phyloP scores from a whole-genome alignment of 2,329 filamentous ascomycete species.

The Didymella pomorum region DNA sequence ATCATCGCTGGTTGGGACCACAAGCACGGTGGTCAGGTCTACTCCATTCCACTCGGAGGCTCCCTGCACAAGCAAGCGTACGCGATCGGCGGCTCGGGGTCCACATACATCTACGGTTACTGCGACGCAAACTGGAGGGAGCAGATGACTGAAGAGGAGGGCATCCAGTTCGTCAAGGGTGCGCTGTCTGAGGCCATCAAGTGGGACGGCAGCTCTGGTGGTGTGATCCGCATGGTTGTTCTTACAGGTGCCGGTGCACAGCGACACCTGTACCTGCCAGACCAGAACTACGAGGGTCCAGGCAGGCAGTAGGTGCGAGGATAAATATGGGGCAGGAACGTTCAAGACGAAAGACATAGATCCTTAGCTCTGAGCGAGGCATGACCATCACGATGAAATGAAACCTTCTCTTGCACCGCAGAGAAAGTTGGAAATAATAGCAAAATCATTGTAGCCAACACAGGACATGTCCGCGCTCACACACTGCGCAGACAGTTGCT shows the following conservation, averaged over 20 bases:
- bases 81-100: conserved; percentile 93
- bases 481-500: too few species aligned
- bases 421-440: too few species aligned
- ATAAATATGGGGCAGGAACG: conserved; percentile 9
- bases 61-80: conserved; percentile 98
- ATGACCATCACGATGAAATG: conserved; percentile 25
- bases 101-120: conserved; percentile 99
- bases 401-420: conserved; percentile 6
- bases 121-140: conserved; percentile 97
- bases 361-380: conserved; percentile 16
- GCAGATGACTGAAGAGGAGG: conserved; percentile 90
- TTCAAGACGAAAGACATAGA: conserved; percentile 23
- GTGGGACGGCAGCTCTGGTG: conserved; percentile 98
- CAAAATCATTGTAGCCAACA: too few species aligned
- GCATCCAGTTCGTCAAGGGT: conserved; percentile 90
- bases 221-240: conserved; percentile 98
- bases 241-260: conserved; percentile 88
- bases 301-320: conserved; percentile 58
- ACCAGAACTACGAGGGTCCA: conserved; percentile 80
- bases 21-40: conserved; percentile 94
- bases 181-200: conserved; percentile 95
- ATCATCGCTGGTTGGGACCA: conserved; percentile 99
- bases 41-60: conserved; percentile 94
- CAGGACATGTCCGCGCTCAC: too few species aligned
- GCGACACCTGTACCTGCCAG: conserved; percentile 93